A percentile compares a stretch with the other conserved stretches of the same genome.
Conservation (phyloP, 441 rosid genomes). For the Adansonia gregorii region DNA sequence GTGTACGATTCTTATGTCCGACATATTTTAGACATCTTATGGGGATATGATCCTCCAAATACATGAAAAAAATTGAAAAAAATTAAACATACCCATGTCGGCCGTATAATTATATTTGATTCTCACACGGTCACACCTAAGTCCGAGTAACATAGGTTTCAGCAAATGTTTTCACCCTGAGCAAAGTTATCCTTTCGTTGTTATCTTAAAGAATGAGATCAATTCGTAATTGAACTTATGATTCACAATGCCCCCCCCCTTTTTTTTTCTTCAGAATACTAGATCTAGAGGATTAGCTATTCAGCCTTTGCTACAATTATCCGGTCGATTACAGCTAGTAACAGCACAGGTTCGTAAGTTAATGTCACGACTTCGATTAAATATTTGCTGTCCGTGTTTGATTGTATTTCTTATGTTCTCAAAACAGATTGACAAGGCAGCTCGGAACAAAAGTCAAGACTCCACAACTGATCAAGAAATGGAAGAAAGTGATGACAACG, state of each 20-base stretch:
- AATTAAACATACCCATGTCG: too few species aligned
- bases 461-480: conserved; percentile 36
- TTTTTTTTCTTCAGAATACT: conserved; percentile 50
- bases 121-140: too few species aligned
- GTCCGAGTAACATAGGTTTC: not conserved
- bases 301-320: conserved; percentile 69
- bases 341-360: conserved; percentile 64
- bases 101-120: too few species aligned
- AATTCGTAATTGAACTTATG: not conserved
- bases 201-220: not conserved
- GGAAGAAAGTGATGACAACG: conserved; percentile 57
- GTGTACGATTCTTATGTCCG: too few species aligned
- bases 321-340: conserved; percentile 81
- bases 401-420: conserved; percentile 15
- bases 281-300: conserved; percentile 62
- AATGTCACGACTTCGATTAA: conserved; percentile 22
- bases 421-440: conserved; percentile 69
- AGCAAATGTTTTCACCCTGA: not conserved
- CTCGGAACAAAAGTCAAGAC: conserved; percentile 39
- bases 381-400: not conserved
- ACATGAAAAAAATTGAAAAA: too few species aligned
- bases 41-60: too few species aligned
- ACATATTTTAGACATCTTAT: too few species aligned
- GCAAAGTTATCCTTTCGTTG: not conserved
- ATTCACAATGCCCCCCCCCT: conserved; percentile 17